Evolutionary conservation across 441 rosid genomes (phyloP).

Genomic region (Corymbia citriodora): DNA sequence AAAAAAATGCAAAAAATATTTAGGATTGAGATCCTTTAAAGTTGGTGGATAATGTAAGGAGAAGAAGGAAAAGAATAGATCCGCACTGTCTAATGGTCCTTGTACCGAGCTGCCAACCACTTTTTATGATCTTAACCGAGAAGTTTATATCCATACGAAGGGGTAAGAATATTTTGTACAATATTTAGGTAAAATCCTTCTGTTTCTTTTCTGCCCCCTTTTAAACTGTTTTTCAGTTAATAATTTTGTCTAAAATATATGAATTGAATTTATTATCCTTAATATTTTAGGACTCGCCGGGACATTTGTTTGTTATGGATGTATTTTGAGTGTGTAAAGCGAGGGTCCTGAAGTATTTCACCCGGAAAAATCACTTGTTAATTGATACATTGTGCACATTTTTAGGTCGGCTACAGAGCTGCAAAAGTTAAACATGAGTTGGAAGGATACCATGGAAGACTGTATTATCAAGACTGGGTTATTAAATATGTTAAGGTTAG

Average conservation of each 20-base stretch:
- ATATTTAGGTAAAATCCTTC: no score
- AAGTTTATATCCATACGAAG: no score
- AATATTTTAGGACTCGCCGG: not conserved
- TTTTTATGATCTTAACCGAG: no score
- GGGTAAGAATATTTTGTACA: no score
- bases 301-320: not conserved
- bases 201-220: no score
- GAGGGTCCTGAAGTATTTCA: not conserved
- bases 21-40: no score
- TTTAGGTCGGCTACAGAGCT: not conserved
- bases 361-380: not conserved
- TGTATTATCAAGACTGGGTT: fast-evolving
- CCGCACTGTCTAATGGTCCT: no score
- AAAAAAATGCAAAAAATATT: no score
- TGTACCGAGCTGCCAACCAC: no score
- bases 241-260: not conserved
- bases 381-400: not conserved
- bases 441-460: fast-evolving
- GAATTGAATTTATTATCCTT: not conserved
- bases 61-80: no score
- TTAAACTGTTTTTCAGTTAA: not conserved
- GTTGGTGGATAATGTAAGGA: no score
- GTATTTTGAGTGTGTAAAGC: not conserved
- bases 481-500: not conserved
- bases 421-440: not conserved